Conservation (phyloP, 2,329 filamentous ascomycete genomes). For the Ophiostoma australiae region DNA sequence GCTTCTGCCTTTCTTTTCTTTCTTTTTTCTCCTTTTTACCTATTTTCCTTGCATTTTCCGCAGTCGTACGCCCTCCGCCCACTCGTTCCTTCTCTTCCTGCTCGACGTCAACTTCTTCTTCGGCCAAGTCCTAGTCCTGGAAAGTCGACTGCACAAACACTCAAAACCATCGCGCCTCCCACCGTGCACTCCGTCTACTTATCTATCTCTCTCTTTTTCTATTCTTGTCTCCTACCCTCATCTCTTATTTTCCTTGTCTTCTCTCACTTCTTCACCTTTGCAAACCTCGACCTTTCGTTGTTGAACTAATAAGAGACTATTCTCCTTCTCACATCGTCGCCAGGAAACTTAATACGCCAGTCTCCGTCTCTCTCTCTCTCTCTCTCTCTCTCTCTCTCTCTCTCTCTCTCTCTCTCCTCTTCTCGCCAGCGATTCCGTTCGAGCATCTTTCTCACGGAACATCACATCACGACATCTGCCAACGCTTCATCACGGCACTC, state of each 20-base stretch:
- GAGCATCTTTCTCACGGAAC: slow-evolving; percentile 11
- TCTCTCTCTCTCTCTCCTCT: background rate
- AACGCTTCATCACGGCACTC: background rate
- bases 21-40: background rate
- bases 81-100: slow-evolving; percentile 1
- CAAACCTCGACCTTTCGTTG: background rate
- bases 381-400: background rate
- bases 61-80: slow-evolving; percentile 1
- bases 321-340: background rate
- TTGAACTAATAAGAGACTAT: background rate
- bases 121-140: slow-evolving; percentile 1
- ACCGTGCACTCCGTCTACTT: slow-evolving; percentile 10
- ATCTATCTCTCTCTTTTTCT: slow-evolving; percentile 14
- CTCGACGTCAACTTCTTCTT: slow-evolving; percentile 14
- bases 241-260: slow-evolving; percentile 3
- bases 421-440: background rate
- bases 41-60: background rate
- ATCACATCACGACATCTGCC: slow-evolving; percentile 15
- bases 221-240: background rate
- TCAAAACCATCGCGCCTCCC: slow-evolving; percentile 17
- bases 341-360: background rate
- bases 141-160: background rate
- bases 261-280: background rate
- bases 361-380: background rate
- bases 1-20: slow-evolving; percentile 4